Evolutionary conservation across 2,329 filamentous ascomycete genomes (phyloP).

Genomic region (Chrysoporthe austroafricana): DNA sequence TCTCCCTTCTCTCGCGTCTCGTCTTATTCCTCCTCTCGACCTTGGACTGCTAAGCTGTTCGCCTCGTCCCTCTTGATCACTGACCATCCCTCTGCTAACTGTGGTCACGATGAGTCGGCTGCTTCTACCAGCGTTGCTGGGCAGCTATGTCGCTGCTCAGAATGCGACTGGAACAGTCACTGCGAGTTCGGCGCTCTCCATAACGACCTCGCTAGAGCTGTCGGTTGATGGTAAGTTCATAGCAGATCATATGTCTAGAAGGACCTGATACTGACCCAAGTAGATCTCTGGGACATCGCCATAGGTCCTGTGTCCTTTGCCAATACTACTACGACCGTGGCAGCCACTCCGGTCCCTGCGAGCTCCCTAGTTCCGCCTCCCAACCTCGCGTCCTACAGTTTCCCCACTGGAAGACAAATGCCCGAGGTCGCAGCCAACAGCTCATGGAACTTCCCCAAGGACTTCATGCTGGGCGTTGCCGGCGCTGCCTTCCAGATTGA

Average conservation of each 20-base stretch:
- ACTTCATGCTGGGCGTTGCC: constrained; percentile 20
- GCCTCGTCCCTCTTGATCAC: not conserved
- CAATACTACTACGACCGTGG: constrained; percentile 20
- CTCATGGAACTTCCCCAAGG: constrained; percentile 25
- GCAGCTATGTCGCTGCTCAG: constrained; percentile 15
- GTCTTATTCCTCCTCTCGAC: not conserved
- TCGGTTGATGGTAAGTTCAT: constrained; percentile 10
- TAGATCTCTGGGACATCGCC: constrained; percentile 18
- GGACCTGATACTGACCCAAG: not conserved
- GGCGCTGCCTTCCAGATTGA: constrained; percentile 22
- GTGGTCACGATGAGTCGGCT: constrained; percentile 5
- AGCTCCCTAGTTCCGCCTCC: constrained; percentile 20
- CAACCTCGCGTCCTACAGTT: constrained; percentile 44
- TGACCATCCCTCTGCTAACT: not conserved
- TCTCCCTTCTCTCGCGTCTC: not conserved
- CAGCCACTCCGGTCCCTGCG: constrained; percentile 13
- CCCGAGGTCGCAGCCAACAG: constrained; percentile 9
- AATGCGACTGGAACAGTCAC: constrained; percentile 3
- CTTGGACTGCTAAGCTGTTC: not conserved
- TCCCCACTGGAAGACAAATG: constrained; percentile 16
- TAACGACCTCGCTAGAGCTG: constrained; percentile 19
- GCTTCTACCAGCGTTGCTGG: constrained; percentile 14
- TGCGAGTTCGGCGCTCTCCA: constrained; percentile 4
- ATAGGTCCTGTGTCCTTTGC: constrained; percentile 20
- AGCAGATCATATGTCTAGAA: too few relatives aligned